Conservation (phyloP, 2,329 filamentous ascomycete genomes). For the Lojkania enalia region DNA sequence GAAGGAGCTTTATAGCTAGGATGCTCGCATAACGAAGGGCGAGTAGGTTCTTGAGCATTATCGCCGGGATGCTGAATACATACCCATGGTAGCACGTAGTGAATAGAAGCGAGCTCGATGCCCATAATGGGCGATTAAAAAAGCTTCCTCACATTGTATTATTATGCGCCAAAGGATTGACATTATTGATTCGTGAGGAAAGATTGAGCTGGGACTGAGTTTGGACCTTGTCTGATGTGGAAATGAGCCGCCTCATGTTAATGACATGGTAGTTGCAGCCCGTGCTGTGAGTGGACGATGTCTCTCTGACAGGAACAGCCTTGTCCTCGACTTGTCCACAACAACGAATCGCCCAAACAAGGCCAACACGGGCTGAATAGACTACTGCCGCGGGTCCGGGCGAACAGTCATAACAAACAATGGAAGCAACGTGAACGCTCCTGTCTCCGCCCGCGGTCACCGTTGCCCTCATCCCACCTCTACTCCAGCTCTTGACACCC, state of each 20-base stretch:
- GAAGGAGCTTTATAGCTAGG: not conserved
- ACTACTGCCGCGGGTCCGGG: constrained; percentile 8
- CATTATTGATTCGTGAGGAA: not conserved
- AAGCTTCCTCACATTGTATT: no score
- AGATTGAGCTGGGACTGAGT: not conserved
- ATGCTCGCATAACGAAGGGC: not conserved
- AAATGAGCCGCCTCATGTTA: constrained; percentile 25
- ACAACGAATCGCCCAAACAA: constrained; percentile 18
- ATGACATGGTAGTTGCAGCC: constrained; percentile 16
- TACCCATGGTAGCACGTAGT: no score
- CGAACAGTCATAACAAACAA: constrained; percentile 21
- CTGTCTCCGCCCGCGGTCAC: constrained; percentile 2
- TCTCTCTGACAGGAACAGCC: constrained; percentile 12
- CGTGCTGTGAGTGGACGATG: constrained; percentile 24
- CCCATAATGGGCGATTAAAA: no score
- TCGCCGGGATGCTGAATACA: no score
- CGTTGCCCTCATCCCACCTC: constrained; percentile 6
- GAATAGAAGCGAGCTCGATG: no score
- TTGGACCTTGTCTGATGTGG: constrained; percentile 4
- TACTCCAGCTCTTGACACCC: no score
- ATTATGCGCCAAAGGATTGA: no score
- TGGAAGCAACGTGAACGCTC: constrained; percentile 17
- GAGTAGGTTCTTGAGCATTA: not conserved
- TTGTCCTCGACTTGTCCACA: constrained; percentile 9
- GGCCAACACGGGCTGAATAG: constrained; percentile 9